These are phyloP conservation scores for Eucalyptus virginea DNA, from an alignment of 345 rosid species.

Conservation along the genomic window DNA sequence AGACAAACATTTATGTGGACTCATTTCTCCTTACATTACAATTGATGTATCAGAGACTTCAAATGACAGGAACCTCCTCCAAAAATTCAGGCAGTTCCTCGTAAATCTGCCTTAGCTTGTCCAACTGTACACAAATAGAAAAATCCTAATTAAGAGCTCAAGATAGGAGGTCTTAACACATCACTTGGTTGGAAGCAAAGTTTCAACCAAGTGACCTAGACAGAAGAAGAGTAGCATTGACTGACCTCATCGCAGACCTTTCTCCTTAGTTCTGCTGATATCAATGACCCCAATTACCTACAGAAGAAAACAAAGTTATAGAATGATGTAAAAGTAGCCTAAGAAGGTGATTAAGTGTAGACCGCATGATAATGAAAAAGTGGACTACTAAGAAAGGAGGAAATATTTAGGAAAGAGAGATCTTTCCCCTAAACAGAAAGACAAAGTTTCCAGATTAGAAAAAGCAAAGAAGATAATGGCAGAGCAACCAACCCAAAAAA, in stretches of 20 bases:
- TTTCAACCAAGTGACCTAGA: not conserved
- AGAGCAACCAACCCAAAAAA: not conserved
- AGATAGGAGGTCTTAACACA: not conserved
- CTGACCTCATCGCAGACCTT: slow-evolving; percentile 87
- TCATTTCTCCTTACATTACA: not conserved
- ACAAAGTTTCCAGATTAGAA: not conserved
- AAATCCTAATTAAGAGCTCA: not conserved
- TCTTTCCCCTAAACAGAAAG: not conserved
- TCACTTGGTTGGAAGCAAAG: not conserved
- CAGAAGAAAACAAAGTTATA: not conserved
- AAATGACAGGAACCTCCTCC: slow-evolving; percentile 47
- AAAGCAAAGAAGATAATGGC: not conserved
- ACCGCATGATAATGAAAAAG: not conserved
- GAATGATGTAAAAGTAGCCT: not conserved
- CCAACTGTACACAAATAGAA: slow-evolving; percentile 36
- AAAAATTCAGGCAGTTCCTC: slow-evolving; percentile 91
- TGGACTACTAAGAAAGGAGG: not conserved
- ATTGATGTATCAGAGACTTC: not conserved
- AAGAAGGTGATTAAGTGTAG: not conserved
- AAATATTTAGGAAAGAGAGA: not conserved
- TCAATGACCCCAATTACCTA: slow-evolving; percentile 92
- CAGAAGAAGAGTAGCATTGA: not conserved
- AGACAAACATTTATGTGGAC: not conserved
- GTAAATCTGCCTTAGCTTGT: slow-evolving; percentile 86
- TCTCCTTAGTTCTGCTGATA: slow-evolving; percentile 71